Conservation (phyloP, 495 filamentous ascomycete genomes). For the Aspergillus coremiiformis region DNA sequence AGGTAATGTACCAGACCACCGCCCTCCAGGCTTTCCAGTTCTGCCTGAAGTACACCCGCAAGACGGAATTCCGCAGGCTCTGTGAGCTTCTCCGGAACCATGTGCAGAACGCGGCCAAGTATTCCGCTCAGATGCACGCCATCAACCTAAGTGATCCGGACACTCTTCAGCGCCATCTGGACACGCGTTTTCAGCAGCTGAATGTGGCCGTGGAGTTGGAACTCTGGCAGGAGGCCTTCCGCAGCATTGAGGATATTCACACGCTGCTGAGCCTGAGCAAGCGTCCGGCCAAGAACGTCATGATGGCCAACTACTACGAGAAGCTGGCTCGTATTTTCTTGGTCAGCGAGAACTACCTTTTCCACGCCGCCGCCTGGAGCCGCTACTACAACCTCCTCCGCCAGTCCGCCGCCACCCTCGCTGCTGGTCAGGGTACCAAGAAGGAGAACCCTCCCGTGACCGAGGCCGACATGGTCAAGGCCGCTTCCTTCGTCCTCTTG, state of each 20-base stretch:
- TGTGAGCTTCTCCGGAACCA: conserved; percentile 98
- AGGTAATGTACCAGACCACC: conserved; percentile 96
- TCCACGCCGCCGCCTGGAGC: conserved; percentile 96
- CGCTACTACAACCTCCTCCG: conserved; percentile 95
- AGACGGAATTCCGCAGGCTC: conserved; percentile 97
- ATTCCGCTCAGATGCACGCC: conserved; percentile 96
- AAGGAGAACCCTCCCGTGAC: conserved; percentile 90
- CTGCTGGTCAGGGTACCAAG: conserved; percentile 73
- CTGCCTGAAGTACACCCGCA: conserved; percentile 94
- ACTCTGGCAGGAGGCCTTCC: conserved; percentile 98
- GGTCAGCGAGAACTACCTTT: conserved; percentile 97
- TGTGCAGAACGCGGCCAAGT: conserved; percentile 98
- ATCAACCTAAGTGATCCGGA: conserved; percentile 98
- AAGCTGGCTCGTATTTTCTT: conserved; percentile 97
- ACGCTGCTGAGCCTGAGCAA: conserved; percentile 98
- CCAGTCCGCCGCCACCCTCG: conserved; percentile 77
- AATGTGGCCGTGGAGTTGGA: conserved; percentile 98
- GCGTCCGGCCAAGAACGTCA: conserved; percentile 96
- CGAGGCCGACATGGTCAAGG: conserved; percentile 79
- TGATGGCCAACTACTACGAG: conserved; percentile 99
- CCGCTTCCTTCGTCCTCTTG: conserved; percentile 92
- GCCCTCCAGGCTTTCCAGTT: conserved; percentile 98
- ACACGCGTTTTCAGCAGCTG: conserved; percentile 96
- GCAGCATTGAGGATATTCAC: conserved; percentile 97
- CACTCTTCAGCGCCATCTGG: conserved; percentile 91